Evolutionary conservation across 805 yeast species (phyloP).

Genomic region (Pichia membranifaciens): DNA sequence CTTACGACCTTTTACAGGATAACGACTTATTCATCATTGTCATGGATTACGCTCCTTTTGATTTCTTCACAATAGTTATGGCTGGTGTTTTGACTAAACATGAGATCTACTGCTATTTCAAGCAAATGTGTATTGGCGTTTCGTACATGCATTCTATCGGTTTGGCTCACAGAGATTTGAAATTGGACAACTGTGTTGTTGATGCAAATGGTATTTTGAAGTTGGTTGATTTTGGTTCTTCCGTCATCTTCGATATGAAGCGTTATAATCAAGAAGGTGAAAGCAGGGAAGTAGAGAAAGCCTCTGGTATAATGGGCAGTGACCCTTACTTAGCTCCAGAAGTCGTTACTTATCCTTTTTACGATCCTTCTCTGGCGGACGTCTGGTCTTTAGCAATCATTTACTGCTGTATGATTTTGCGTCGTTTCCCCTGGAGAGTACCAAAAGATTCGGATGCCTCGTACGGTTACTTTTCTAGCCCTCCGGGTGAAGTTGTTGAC

Average conservation of each 20-base stretch:
- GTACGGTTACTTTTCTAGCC: constrained; percentile 55
- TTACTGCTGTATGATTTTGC: constrained; percentile 81
- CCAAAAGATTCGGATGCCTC: constrained; percentile 76
- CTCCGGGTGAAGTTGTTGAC: constrained; percentile 22
- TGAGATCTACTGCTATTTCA: constrained; percentile 77
- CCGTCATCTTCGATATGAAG: constrained; percentile 59
- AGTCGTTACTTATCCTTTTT: constrained; percentile 48
- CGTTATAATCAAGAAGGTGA: constrained; percentile 3
- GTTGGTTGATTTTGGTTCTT: constrained; percentile 90
- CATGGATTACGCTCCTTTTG: constrained; percentile 91
- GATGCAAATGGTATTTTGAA: constrained; percentile 68
- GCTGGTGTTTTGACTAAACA: constrained; percentile 65
- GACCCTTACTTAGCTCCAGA: constrained; percentile 97
- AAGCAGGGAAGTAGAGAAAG: constrained; percentile 40
- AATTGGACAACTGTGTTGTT: constrained; percentile 90
- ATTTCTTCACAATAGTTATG: constrained; percentile 91
- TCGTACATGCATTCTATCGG: constrained; percentile 73
- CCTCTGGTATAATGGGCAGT: constrained; percentile 87
- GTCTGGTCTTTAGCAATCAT: constrained; percentile 93
- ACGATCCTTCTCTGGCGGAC: constrained; percentile 86
- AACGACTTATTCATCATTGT: constrained; percentile 59
- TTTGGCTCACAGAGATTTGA: constrained; percentile 87
- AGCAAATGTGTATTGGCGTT: constrained; percentile 74
- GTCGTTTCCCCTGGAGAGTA: constrained; percentile 92
- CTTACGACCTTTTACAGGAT: constrained; percentile 74